Base-by-base conservation (phyloP, 2,329 filamentous ascomycete genomes). In the Geosmithia putterillii region DNA sequence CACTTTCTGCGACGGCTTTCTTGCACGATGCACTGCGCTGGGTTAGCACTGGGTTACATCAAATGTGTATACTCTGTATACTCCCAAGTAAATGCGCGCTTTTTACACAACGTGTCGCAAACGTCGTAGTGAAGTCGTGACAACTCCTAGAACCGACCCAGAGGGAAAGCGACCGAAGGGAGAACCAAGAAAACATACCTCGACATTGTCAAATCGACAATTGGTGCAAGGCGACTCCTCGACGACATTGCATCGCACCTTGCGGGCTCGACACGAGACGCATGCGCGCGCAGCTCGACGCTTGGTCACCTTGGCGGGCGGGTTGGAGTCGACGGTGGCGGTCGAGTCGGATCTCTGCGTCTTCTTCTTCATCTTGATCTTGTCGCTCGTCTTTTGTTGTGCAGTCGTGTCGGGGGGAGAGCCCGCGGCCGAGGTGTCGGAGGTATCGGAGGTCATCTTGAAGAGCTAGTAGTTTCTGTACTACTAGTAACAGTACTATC, bases 201-300 rank as follows among this genome's bases (percentile, higher is more conserved):
- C 80, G 46, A 87, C 81, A 57, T 84, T 80, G 60, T 87, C 83
- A 66, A 84, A 76, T 49, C 85, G 73, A 65, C 87, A 94, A 62
- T 94, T 94, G 44, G 85, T 88, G 61, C 87, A 94, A 1, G 87
- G 87, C 38, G 82, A 82, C 41, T 83, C 83, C 61, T 94, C 87
- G 46, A 92, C 87, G 45, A 95, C 88, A 66, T 95, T 89, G 67
- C 89, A 95, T 45, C 89, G 79, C 37, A 95, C 89, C 61, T 95
- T 95, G 57, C 89, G 80, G 45, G 84, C 81, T 54, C 89, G 77
- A 64, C 89, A 95, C 53, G 83, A 87, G 48, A 87, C 86, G 60
- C 89, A 95, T 17, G 89, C 89, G 53, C 90, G 85, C 9, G 88
- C 87, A n/a, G 89, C 88, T 57, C 89, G 77, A 55, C 88, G 76